Conservation (phyloP, 208 protist genomes). For the Acanthamoeba sp. region DNA sequence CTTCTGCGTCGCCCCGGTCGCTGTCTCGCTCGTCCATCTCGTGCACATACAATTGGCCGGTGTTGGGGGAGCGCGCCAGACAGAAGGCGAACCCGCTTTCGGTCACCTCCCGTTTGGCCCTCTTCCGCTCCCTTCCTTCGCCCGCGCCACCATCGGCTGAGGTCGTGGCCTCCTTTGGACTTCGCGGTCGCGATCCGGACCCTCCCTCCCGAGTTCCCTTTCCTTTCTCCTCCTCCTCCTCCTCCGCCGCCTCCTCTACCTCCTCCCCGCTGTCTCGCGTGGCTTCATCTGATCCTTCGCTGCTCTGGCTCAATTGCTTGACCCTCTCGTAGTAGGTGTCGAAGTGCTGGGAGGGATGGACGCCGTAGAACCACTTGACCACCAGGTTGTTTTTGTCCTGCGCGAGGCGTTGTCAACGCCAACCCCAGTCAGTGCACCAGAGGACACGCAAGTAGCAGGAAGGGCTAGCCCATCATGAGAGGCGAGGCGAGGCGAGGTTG, state of each 20-base stretch:
- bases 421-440: too few relatives aligned
- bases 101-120: not conserved
- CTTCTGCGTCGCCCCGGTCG: not conserved
- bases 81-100: not conserved
- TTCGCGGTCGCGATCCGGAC: too few relatives aligned
- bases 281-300: not conserved
- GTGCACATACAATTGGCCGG: not conserved
- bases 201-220: not conserved
- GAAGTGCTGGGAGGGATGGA: constrained; percentile 31
- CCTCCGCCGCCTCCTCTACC: too few relatives aligned
- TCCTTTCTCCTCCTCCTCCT: not conserved
- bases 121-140: not conserved
- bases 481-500: too few relatives aligned
- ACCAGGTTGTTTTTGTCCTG: constrained; percentile 45
- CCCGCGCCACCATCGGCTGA: not conserved
- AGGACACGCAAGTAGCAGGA: not conserved
- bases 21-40: not conserved
- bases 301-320: not conserved
- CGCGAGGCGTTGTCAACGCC: too few relatives aligned
- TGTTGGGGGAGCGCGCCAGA: not conserved
- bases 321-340: constrained; percentile 49
- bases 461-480: too few relatives aligned
- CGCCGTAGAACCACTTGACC: constrained; percentile 41
- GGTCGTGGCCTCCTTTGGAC: not conserved
- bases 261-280: too few relatives aligned